These are phyloP conservation scores for Polyporus arcularius DNA, from an alignment of 768 basidiomycete species.

Conservation along the genomic window DNA sequence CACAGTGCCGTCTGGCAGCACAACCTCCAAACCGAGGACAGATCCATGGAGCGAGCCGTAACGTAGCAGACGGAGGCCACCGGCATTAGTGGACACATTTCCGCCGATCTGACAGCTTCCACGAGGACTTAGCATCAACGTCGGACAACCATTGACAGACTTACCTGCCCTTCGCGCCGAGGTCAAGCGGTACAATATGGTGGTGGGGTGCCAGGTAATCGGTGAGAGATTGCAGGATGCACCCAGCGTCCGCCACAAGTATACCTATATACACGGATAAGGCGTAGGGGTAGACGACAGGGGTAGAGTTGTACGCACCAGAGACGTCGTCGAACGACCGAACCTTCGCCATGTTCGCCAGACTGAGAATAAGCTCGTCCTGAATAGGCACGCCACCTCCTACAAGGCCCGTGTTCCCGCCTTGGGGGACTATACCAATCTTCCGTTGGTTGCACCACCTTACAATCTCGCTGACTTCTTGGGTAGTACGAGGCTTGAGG, in stretches of 20 bases:
- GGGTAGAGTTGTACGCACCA: slow-evolving; percentile 44
- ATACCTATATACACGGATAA: slow-evolving; percentile 54
- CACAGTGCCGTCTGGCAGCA: slow-evolving; percentile 90
- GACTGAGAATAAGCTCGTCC: slow-evolving; percentile 85
- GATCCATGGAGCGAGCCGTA: slow-evolving; percentile 96
- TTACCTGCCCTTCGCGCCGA: slow-evolving; percentile 94
- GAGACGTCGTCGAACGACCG: slow-evolving; percentile 85
- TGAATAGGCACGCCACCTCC: slow-evolving; percentile 89
- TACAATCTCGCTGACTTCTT: slow-evolving; percentile 87
- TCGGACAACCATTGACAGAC: slow-evolving; percentile 7
- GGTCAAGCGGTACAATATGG: slow-evolving; percentile 95
- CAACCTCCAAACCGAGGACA: slow-evolving; percentile 94
- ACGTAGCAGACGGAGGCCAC: slow-evolving; percentile 89
- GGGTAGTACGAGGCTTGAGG: slow-evolving; percentile 82
- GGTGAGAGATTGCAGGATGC: slow-evolving; percentile 85
- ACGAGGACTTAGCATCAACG: too few relatives aligned
- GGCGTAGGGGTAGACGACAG: slow-evolving; percentile 9
- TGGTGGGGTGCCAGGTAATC: slow-evolving; percentile 84
- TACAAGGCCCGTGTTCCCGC: slow-evolving; percentile 97
- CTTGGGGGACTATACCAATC: slow-evolving; percentile 94
- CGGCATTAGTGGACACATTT: slow-evolving; percentile 96
- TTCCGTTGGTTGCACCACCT: slow-evolving; percentile 80
- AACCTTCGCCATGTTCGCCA: slow-evolving; percentile 79
- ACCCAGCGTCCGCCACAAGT: slow-evolving; percentile 91
- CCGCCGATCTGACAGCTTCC: slow-evolving; percentile 95